phyloP scores from a whole-genome alignment of 768 basidiomycete species.

The Auricularia sp. region DNA sequence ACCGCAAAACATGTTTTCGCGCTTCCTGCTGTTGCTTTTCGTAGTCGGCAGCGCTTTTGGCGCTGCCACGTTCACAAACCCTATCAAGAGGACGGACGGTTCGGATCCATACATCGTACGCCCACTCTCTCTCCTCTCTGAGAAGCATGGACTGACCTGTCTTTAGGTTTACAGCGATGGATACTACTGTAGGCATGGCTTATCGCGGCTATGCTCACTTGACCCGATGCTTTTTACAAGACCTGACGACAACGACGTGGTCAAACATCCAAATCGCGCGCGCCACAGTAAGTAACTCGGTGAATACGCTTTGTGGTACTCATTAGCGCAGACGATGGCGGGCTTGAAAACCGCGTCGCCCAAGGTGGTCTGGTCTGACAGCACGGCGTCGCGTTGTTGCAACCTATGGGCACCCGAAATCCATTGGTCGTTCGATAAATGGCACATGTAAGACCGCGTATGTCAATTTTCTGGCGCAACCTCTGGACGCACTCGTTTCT shows the following conservation, averaged over 20 bases:
- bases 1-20: not conserved
- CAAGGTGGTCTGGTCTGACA: conserved; percentile 7
- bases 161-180: conserved; percentile 3
- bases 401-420: conserved; percentile 8
- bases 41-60: not conserved
- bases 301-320: not conserved
- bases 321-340: not conserved
- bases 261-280: conserved; percentile 2
- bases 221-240: not conserved
- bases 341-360: conserved; percentile 5
- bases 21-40: not conserved
- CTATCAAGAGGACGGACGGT: conserved; percentile 6
- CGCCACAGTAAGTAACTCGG: not conserved
- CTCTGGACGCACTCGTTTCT: no score
- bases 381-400: conserved; percentile 6
- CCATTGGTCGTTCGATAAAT: conserved; percentile 1
- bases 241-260: conserved; percentile 4
- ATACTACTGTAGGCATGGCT: not conserved
- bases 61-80: conserved; percentile 7
- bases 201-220: no score
- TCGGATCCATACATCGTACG: conserved; percentile 6
- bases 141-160: not conserved
- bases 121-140: not conserved
- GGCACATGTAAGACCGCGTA: conserved; percentile 1
- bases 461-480: no score